phyloP scores from a whole-genome alignment of 1,139 yeast species.

The Yamadazyma friedrichii region DNA sequence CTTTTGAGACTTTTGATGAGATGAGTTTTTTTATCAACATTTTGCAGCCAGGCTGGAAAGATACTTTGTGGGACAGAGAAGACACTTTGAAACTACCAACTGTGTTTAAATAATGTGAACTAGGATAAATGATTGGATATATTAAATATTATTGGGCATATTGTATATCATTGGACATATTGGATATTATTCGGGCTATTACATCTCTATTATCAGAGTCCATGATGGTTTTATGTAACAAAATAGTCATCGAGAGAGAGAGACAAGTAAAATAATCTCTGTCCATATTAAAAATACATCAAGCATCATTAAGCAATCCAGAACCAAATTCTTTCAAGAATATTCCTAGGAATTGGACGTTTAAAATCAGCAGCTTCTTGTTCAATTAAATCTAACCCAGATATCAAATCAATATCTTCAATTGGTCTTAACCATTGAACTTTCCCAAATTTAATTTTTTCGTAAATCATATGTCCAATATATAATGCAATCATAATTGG shows the following conservation, averaged over 20 bases:
- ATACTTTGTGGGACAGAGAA: too few species aligned
- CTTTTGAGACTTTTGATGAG: not conserved
- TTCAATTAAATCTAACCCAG: conserved; percentile 47
- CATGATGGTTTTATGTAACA: too few species aligned
- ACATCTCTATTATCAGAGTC: too few species aligned
- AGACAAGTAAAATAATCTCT: not conserved
- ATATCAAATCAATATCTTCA: conserved; percentile 42
- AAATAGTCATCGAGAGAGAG: conserved; percentile 1
- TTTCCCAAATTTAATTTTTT: conserved; percentile 24
- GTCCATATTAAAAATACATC: not conserved
- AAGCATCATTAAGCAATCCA: conserved; percentile 26
- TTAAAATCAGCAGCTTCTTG: conserved; percentile 33
- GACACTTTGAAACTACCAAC: too few species aligned
- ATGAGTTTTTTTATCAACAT: not conserved
- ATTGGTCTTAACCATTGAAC: conserved; percentile 23
- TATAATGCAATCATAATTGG: conserved; percentile 53
- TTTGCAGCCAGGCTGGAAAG: too few species aligned
- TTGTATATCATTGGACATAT: too few species aligned
- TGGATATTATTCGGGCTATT: too few species aligned
- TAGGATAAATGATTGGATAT: too few species aligned
- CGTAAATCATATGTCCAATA: conserved; percentile 37
- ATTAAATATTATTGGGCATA: too few species aligned
- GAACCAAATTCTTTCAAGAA: conserved; percentile 36
- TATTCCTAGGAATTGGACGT: conserved; percentile 31
- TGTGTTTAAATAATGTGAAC: too few species aligned